Percentiles rank a stretch among this genome's conserved stretches.
Conservation (phyloP, 139 green algal genomes). For the Volvox reticuliferus region DNA sequence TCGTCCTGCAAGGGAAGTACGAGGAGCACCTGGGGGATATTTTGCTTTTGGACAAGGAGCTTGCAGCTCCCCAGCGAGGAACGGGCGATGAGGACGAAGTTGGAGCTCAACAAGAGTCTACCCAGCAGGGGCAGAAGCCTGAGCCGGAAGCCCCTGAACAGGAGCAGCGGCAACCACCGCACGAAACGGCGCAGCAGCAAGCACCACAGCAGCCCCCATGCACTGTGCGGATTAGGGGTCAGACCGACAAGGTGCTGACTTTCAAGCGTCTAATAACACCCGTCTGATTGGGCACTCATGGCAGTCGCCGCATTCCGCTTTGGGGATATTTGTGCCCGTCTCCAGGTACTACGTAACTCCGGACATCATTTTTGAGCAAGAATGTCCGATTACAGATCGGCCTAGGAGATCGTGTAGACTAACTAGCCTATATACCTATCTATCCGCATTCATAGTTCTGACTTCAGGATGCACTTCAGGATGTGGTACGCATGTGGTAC, state of each 20-base stretch:
- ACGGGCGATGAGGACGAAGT: background rate
- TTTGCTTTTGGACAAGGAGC: conserved; percentile 19
- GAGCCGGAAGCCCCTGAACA: background rate
- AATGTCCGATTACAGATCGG: no score
- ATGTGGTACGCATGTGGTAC: no score
- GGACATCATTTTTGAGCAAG: no score
- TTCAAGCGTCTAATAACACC: conserved; percentile 13
- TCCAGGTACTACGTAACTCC: no score
- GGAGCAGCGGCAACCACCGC: background rate
- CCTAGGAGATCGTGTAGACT: no score
- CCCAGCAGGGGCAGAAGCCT: background rate
- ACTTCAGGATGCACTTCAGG: no score
- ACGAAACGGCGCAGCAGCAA: background rate
- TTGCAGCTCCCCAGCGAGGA: background rate
- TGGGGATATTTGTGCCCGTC: no score
- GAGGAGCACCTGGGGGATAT: conserved; percentile 39
- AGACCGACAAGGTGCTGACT: conserved; percentile 40
- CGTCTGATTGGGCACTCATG: background rate
- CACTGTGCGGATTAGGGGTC: conserved; percentile 16
- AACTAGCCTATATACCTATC: no score
- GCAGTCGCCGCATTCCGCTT: no score
- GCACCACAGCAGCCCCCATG: background rate
- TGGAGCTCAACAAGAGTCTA: background rate
- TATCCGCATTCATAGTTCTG: no score
- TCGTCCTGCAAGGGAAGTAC: conserved; percentile 31